phyloP scores from a whole-genome alignment of 257 asterid genomes.

The Lantana camara region DNA sequence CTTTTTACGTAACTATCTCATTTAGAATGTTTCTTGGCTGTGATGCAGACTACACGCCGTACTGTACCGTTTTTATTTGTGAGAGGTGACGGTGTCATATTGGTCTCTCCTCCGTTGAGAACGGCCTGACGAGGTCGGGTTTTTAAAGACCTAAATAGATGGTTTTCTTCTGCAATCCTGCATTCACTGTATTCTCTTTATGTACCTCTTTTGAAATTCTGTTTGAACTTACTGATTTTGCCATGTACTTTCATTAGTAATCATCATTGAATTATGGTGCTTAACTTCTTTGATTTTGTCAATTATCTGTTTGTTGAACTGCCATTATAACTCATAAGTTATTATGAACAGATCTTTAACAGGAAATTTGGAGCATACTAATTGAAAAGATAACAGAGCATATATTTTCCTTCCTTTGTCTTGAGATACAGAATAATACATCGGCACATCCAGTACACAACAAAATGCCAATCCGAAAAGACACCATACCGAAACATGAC shows the following conservation, averaged over 20 bases:
- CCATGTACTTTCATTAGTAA: constrained; percentile 17
- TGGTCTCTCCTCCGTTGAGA: constrained; percentile 94
- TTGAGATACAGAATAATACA: too few relatives aligned
- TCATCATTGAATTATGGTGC: constrained; percentile 18
- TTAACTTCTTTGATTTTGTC: not conserved
- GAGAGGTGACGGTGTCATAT: constrained; percentile 98
- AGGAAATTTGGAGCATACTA: not conserved
- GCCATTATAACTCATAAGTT: not conserved
- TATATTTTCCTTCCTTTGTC: not conserved
- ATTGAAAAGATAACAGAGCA: constrained; percentile 7
- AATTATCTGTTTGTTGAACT: not conserved
- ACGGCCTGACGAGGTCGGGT: too few relatives aligned
- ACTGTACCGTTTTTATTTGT: too few relatives aligned
- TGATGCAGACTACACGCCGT: constrained; percentile 72
- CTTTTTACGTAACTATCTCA: not conserved
- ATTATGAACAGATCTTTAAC: too few relatives aligned
- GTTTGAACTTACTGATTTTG: constrained; percentile 19
- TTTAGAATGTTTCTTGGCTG: too few relatives aligned
- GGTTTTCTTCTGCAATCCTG: constrained; percentile 18
- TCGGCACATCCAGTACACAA: too few relatives aligned
- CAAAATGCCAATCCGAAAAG: not conserved
- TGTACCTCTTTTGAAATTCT: constrained; percentile 1
- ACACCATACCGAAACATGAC: not conserved
- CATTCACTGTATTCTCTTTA: constrained; percentile 7
- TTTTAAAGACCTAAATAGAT: constrained; percentile 6